Evolutionary conservation across 1,284 basidiomycete genomes (phyloP), one percentile per base, ranked within the genome.

Genomic region (Agaricales sp.): DNA sequence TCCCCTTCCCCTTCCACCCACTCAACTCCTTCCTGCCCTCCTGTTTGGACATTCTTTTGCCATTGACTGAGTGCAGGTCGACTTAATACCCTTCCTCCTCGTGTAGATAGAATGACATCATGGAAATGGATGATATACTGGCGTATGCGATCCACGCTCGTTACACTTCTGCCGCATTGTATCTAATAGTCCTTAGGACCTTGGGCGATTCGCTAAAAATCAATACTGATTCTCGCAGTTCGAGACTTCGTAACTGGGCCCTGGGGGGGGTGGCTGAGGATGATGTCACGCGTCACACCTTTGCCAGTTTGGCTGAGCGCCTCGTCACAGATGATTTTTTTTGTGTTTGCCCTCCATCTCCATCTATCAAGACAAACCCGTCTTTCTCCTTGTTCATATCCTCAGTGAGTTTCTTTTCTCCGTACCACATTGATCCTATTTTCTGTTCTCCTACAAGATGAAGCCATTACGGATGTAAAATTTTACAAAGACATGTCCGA

Each of bases 381-480:
- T 35, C 30, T 35, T n/a, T 35, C 30, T 35, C 30, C 30, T 35
- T 18, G 6, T 20, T 41, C 39, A 41, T 41, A 8, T 20, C 18
- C 18, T 8, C 16, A 41, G 39, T 41, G 18, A 41, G 39, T 41
- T 6, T 41, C 16, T 4, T 30, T 30, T 30, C 4, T n/a, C 39
- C 39, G 8, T 41, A 41, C 39, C 39, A 41, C 19, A 51, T 50
- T 43, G 3, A 26, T 24, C 48, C 44, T 45, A 49, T 47, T 46
- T 23, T 38, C 52, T 57, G 18, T 18, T 22, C 21, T 22, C 37
- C 23, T 54, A 44, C 49, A 41, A 53, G 60, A 77, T 76, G 75
- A 78, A 71, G n/a, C 48, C 59, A 61, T 75, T 66, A 67, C 77
- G 79, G 80, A 82, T 81, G 76, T 80, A 73, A 77, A 75, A 71